Base-by-base conservation (phyloP, 768 basidiomycete species). In the Zangia roseola region DNA sequence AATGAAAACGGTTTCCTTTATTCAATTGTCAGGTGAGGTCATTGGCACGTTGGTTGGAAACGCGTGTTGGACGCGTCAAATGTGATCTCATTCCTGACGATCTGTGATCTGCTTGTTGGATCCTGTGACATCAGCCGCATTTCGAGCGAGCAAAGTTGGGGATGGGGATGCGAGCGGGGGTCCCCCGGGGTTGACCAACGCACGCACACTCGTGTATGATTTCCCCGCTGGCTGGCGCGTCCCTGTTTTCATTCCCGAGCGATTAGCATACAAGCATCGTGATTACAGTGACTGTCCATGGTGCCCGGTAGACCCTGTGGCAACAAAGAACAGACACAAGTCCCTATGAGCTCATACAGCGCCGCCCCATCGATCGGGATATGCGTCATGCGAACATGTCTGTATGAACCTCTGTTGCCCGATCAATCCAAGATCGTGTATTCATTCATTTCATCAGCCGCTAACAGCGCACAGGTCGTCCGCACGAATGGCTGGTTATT, bases 211-310 rank as follows among this genome's bases (percentile, higher is more conserved):
- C 6, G 6, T 26, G 7, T 19, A 49, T 41, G 8, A 17, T 47
- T 52, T 52, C 55, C 55, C 49, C 55, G 49, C 44, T 56, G 44
- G 41, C n/a, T n/a, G 42, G 16, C 45, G 19, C 24, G 30, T 4
- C 17, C 20, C n/a, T n/a, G n/a, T n/a, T 13, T 49, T 57, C 50
- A 57, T 57, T 57, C 54, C 54, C 54, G 44, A 49, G 40, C 55
- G 34, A 40, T 55, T 31, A 37, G 45, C 40, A 25, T 39, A 23
- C 44, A 14, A 30, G 30, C 30, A 6, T 30, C 30, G 10, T 28
- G 28, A 28, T 28, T 12, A 28, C 28, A 13, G 12, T 12, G 28
- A 28, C 28, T 28, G 28, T 36, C 24, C 16, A 20, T 34, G 45
- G 45, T 36, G 44, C 33, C n/a, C 20, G 6, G 28, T 2, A 12